Evolutionary conservation across 768 basidiomycete species (phyloP).

Genomic region (Hypholoma sublateritium): DNA sequence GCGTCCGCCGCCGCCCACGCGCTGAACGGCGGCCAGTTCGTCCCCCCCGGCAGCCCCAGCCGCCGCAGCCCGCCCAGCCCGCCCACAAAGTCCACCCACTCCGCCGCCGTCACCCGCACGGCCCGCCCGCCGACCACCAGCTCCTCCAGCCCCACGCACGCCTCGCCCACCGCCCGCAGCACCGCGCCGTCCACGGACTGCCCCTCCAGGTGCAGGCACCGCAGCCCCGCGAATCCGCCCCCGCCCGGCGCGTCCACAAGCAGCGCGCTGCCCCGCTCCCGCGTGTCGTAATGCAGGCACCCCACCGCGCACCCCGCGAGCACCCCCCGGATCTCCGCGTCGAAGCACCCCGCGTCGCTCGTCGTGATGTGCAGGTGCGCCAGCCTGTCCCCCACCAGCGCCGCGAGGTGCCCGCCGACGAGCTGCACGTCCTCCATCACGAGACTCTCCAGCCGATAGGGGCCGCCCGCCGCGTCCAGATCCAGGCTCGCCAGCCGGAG

Average conservation of each 20-base stretch:
- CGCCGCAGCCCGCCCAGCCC: slow-evolving; percentile 31
- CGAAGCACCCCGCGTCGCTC: slow-evolving; percentile 29
- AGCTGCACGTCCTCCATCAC: slow-evolving; percentile 45
- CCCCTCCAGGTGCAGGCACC: slow-evolving; percentile 41
- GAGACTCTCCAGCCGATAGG: slow-evolving; percentile 37
- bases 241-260: slow-evolving; percentile 31
- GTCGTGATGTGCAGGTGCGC: slow-evolving; percentile 37
- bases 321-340: slow-evolving; percentile 40
- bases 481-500: slow-evolving; percentile 44
- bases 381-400: slow-evolving; percentile 38
- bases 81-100: slow-evolving; percentile 45
- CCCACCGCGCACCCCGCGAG: slow-evolving; percentile 41
- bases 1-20: slow-evolving; percentile 30
- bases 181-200: slow-evolving; percentile 36
- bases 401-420: slow-evolving; percentile 37
- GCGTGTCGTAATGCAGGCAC: slow-evolving; percentile 43
- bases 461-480: slow-evolving; percentile 37
- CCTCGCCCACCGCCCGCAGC: slow-evolving; percentile 30
- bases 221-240: slow-evolving; percentile 28
- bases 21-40: slow-evolving; percentile 37
- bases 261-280: slow-evolving; percentile 21
- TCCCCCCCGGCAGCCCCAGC: slow-evolving; percentile 39
- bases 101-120: slow-evolving; percentile 32
- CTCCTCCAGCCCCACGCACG: slow-evolving; percentile 38
- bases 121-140: slow-evolving; percentile 40